Base-by-base conservation (phyloP, 192 early-diverging fungal species). In the Umbelopsis sp. region DNA sequence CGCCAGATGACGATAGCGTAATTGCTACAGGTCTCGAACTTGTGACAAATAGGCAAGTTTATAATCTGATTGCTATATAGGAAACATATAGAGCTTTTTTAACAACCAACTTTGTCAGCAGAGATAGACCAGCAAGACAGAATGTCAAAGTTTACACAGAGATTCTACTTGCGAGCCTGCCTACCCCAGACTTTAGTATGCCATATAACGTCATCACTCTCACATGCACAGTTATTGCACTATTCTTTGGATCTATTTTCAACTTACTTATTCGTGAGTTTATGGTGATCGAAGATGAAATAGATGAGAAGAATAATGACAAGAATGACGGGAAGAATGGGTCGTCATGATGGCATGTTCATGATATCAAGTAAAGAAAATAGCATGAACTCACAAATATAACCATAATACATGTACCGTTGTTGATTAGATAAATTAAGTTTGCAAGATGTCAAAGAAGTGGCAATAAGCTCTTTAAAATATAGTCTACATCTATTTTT, bases 121-220 rank as follows among this genome's bases (percentile, higher is more conserved):
- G 43, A 25, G 67, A 45, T n/a, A 43, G 8, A 4, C n/a, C n/a
- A 21, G 26, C 44, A 14, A 24, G 43, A 66, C 41, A 45, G 50
- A 68, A 59, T 10, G 67, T 51, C 74, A 41, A 81, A 82, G 66
- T 95, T 4, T 96, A 94, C 72, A 95, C 94, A 0, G 94, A 97
- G 75, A 87, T 89, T 12, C 71, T 97, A n/a, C 82, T 98, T 32
- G 87, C 97, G 50, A 91, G 89, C 66, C 84, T 98, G 54, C 96
- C 97, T 1, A 97, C 96, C 7, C 96, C 97, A 4, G 97, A 99
- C 71, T 99, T 99, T 67, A 93, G 91, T 56, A 99, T 99, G 97
- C 96, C 96, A 0, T 99, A 99, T 83, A 99, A 99, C 82, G 96
- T 98, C 54, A 96, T 99, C 66, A 97, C 97, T 1, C 85, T 98